Percentiles rank a stretch among this genome's conserved stretches.
phyloP scores from a whole-genome alignment of 139 green algal genomes.

The Diplosphaera chodatii region DNA sequence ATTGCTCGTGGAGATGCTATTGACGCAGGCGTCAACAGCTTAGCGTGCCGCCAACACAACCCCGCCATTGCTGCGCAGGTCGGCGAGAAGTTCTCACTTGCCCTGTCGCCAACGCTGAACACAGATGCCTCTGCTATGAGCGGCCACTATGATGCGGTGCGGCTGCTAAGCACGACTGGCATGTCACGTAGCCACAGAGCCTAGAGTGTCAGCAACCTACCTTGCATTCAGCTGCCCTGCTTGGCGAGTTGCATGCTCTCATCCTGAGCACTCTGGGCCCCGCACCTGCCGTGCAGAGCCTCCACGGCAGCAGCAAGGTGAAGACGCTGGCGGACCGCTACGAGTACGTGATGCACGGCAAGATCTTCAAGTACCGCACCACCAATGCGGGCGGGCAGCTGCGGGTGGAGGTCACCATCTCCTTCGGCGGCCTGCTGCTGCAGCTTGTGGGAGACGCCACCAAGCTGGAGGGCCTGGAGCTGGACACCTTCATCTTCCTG shows the following conservation, averaged over 20 bases:
- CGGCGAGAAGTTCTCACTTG: constrained; percentile 79
- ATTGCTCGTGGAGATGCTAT: no score
- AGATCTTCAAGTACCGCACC: constrained; percentile 86
- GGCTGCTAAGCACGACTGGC: no score
- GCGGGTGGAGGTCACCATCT: constrained; percentile 65
- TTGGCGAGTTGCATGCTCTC: no score
- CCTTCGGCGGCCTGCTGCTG: constrained; percentile 92
- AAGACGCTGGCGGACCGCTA: constrained; percentile 80
- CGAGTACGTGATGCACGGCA: constrained; percentile 96
- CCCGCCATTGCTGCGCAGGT: constrained; percentile 20
- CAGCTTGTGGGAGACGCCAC: constrained; percentile 75
- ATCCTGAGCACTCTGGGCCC: no score
- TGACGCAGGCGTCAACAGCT: no score
- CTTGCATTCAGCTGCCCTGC: no score
- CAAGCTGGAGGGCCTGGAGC: constrained; percentile 75
- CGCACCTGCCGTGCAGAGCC: constrained; percentile 19
- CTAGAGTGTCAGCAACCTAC: no score
- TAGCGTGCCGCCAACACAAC: no score
- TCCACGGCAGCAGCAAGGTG: constrained; percentile 40
- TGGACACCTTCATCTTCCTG: constrained; percentile 85
- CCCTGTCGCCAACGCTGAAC: constrained; percentile 77
- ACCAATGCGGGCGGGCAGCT: constrained; percentile 25
- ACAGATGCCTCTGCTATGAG: constrained; percentile 46
- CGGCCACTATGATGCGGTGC: background rate
- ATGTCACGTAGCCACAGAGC: no score